A percentile compares a stretch with the other conserved stretches of the same genome.
These are phyloP conservation scores for Kregervanrija delftensis DNA, from an alignment of 805 yeast species.

Conservation along the genomic window DNA sequence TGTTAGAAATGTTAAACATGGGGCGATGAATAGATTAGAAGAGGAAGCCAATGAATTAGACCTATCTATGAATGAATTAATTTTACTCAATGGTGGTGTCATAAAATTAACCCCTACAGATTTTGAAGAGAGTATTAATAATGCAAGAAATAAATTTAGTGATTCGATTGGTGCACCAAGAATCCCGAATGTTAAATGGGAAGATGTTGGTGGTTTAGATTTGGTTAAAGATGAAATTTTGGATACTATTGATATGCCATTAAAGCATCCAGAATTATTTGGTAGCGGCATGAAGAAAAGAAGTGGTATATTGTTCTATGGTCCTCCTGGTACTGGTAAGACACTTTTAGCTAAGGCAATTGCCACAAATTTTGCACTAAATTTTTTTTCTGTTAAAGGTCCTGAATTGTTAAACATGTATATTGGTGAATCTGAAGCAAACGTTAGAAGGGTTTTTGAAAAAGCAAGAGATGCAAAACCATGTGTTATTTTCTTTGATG, in stretches of 20 bases:
- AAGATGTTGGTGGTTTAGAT: conserved; percentile 94
- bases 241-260: conserved; percentile 94
- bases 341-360: conserved; percentile 94
- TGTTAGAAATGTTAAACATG: conserved; percentile 53
- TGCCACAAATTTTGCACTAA: conserved; percentile 89
- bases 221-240: conserved; percentile 84
- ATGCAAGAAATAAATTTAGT: conserved; percentile 81
- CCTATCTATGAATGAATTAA: conserved; percentile 26
- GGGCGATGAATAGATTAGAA: conserved; percentile 46
- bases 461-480: conserved; percentile 95
- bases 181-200: conserved; percentile 94
- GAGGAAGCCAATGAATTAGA: conserved; percentile 23
- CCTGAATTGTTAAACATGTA: conserved; percentile 97
- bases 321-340: conserved; percentile 99
- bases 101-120: conserved; percentile 50
- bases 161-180: conserved; percentile 96
- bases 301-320: conserved; percentile 90
- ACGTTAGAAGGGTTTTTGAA: conserved; percentile 90
- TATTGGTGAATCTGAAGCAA: conserved; percentile 97
- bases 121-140: conserved; percentile 63
- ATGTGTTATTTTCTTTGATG: conserved; percentile 96
- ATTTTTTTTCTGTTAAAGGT: conserved; percentile 94
- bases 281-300: conserved; percentile 86
- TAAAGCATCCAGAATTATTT: conserved; percentile 87
- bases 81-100: conserved; percentile 49